These are phyloP conservation scores for Primulina eburnea DNA, from an alignment of 257 asterid species.

Conservation along the genomic window DNA sequence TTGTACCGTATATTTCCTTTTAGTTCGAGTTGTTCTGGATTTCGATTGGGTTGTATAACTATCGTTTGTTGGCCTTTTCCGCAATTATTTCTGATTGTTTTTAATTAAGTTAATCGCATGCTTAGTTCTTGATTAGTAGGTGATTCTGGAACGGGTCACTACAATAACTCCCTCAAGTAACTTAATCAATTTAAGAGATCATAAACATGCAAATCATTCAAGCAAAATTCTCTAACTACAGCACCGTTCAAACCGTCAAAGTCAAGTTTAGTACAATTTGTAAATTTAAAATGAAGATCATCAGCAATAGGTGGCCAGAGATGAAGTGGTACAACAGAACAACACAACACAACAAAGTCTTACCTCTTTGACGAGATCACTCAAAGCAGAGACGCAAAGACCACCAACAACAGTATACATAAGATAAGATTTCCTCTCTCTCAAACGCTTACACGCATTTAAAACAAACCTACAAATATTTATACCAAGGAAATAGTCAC, in stretches of 20 bases:
- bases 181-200: background rate
- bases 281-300: conserved; percentile 5
- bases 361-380: conserved; percentile 90
- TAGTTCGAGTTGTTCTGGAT: too few relatives aligned
- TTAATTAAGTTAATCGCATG: too few relatives aligned
- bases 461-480: conserved; percentile 55
- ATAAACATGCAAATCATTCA: background rate
- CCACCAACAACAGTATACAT: conserved; percentile 84
- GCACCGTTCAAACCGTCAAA: background rate
- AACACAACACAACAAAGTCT: background rate
- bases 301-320: background rate
- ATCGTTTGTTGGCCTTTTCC: too few relatives aligned
- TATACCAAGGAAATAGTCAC: conserved; percentile 20
- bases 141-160: too few relatives aligned
- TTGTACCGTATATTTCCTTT: too few relatives aligned
- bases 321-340: background rate
- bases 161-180: conserved; percentile 17
- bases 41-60: too few relatives aligned
- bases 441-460: conserved; percentile 66
- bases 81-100: too few relatives aligned
- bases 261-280: conserved; percentile 10
- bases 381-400: conserved; percentile 75
- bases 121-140: too few relatives aligned
- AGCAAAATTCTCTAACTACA: conserved; percentile 10
- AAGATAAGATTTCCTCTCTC: conserved; percentile 76